Evolutionary conservation across 2,329 filamentous ascomycete genomes (phyloP).

Genomic region (Celoporthe dispersa): DNA sequence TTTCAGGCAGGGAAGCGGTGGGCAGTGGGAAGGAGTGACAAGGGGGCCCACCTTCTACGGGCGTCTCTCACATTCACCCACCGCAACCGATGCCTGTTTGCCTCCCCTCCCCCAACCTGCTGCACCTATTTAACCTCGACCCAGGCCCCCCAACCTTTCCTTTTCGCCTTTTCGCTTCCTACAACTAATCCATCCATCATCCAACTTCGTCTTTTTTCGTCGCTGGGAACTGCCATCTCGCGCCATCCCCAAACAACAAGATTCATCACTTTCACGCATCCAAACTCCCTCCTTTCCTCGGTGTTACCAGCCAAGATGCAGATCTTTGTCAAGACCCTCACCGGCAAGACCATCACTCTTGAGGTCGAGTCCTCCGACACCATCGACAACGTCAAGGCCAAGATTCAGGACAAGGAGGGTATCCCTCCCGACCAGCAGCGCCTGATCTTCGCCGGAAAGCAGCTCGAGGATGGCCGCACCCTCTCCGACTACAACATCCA

Average conservation of each 20-base stretch:
- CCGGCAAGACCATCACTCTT: slow-evolving; percentile 92
- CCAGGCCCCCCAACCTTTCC: slow-evolving; percentile 4
- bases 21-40: slow-evolving; percentile 12
- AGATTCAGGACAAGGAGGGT: slow-evolving; percentile 98
- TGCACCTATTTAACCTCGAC: slow-evolving; percentile 16
- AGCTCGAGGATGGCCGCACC: slow-evolving; percentile 92
- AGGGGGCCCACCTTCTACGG: slow-evolving; percentile 13
- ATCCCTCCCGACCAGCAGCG: slow-evolving; percentile 97
- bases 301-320: slow-evolving; percentile 50
- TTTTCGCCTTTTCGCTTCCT: background rate
- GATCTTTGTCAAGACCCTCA: slow-evolving; percentile 83
- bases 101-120: slow-evolving; percentile 8
- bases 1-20: slow-evolving; percentile 16
- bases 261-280: slow-evolving; percentile 54
- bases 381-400: slow-evolving; percentile 95
- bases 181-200: slow-evolving; percentile 5
- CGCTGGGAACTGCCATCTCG: background rate
- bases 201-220: background rate
- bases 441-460: slow-evolving; percentile 94
- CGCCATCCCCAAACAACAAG: slow-evolving; percentile 58
- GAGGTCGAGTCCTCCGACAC: slow-evolving; percentile 90
- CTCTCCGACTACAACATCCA: slow-evolving; percentile 94
- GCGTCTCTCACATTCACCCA: slow-evolving; percentile 17
- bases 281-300: slow-evolving; percentile 62
- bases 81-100: slow-evolving; percentile 13